These are phyloP conservation scores for Dujonia santamariae DNA, from an alignment of 1,139 yeast species.

Conservation along the genomic window DNA sequence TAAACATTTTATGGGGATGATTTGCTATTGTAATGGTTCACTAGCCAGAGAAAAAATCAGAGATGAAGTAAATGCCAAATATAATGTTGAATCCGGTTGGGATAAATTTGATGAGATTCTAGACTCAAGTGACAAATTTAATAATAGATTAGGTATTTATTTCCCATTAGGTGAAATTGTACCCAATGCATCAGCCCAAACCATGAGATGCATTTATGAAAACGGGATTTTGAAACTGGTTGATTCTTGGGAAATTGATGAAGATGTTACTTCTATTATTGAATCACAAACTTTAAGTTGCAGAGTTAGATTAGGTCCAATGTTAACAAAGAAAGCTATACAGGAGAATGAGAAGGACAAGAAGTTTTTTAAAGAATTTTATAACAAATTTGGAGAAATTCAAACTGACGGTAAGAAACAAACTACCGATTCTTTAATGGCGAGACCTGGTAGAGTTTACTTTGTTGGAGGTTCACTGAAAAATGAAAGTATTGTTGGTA, in stretches of 20 bases:
- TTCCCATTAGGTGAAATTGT: constrained; percentile 89
- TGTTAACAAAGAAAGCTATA: constrained; percentile 33
- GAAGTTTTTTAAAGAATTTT: constrained; percentile 15
- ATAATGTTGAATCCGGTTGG: constrained; percentile 49
- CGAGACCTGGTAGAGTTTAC: constrained; percentile 68
- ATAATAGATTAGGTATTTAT: constrained; percentile 66
- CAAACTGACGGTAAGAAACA: constrained; percentile 51
- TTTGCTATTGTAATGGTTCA: constrained; percentile 90
- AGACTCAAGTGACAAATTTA: constrained; percentile 32
- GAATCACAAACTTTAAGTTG: constrained; percentile 88
- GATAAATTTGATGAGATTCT: constrained; percentile 58
- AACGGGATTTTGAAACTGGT: constrained; percentile 20
- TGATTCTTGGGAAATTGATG: constrained; percentile 45
- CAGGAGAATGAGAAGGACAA: constrained; percentile 2
- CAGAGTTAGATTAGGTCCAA: constrained; percentile 74
- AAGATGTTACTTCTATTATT: constrained; percentile 74
- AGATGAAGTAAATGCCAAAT: constrained; percentile 55
- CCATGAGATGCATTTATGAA: constrained; percentile 42
- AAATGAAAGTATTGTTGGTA: constrained; percentile 62
- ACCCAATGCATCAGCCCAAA: constrained; percentile 70
- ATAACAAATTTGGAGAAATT: constrained; percentile 37
- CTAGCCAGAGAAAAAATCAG: constrained; percentile 79
- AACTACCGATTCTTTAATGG: constrained; percentile 35
- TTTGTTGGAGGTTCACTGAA: constrained; percentile 89
- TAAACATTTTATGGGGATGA: constrained; percentile 87